Conservation (phyloP, 805 yeast genomes). For the Yamadazyma kitorensis region DNA sequence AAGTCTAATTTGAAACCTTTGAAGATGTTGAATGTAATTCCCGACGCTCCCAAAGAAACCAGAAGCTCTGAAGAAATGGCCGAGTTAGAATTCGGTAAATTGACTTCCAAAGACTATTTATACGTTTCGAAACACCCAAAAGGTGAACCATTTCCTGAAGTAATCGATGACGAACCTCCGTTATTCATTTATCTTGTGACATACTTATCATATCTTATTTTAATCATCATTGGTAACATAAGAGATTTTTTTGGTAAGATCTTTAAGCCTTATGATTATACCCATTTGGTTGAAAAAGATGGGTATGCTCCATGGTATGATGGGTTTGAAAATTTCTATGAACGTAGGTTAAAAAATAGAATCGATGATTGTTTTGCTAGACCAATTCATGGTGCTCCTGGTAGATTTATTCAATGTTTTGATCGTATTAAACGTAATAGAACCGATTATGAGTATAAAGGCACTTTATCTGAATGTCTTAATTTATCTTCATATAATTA, state of each 20-base stretch:
- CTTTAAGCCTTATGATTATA: constrained; percentile 64
- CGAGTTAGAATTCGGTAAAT: constrained; percentile 70
- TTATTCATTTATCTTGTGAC: constrained; percentile 76
- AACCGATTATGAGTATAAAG: constrained; percentile 66
- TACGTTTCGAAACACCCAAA: constrained; percentile 58
- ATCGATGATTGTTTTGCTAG: constrained; percentile 93
- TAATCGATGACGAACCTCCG: constrained; percentile 83
- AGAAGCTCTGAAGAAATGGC: constrained; percentile 30
- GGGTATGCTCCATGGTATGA: constrained; percentile 97
- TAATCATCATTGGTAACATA: constrained; percentile 85
- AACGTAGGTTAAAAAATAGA: constrained; percentile 86
- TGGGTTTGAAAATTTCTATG: constrained; percentile 89
- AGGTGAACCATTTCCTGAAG: constrained; percentile 57
- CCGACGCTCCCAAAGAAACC: constrained; percentile 38
- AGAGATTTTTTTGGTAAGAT: constrained; percentile 83
- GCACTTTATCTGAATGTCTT: constrained; percentile 71
- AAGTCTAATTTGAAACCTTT: too few relatives aligned
- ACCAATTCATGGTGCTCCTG: constrained; percentile 98
- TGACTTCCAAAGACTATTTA: constrained; percentile 63
- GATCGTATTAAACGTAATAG: constrained; percentile 71
- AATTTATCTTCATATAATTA: constrained; percentile 91
- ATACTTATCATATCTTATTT: constrained; percentile 76
- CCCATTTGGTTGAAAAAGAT: constrained; percentile 67
- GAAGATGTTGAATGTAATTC: constrained; percentile 26
- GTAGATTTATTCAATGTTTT: constrained; percentile 79